Base-by-base conservation (phyloP, 2,329 filamentous ascomycete genomes). In the Ceratocystiopsis sp. region DNA sequence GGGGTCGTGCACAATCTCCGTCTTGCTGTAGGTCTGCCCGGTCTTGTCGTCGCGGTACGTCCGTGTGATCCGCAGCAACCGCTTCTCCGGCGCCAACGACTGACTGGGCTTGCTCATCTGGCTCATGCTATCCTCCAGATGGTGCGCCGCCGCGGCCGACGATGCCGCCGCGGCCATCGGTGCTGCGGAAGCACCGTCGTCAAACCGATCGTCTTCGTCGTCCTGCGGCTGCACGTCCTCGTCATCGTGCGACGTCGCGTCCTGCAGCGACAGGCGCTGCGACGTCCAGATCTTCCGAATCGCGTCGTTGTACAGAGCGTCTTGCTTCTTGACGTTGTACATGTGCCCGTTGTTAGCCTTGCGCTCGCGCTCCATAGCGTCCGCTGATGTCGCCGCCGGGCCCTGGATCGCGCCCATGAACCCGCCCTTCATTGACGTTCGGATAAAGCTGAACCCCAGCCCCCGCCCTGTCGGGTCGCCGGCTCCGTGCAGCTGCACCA, bases 361-460 rank as follows among this genome's bases (percentile, higher is more conserved):
- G 49, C 91, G 76, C 57, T 87, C 84, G 48, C 87, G 82, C 54
- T 85, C 82, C 48, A 87, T 84, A 54, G 84, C 87, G 58, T 94
- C 85, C 17, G 85, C 86, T 11, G 75, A 77, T 3, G 75, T 78
- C 9, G 75, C 72, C 35, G 74, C 61, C 3, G 75, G 74, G 2
- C 75, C 75, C 46, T 61, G 73, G 21, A 93, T 74, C 17, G 86
- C 81, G 55, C 87, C 84, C 60, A 95, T 73, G 47, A 77, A 98
- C 0, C 91, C 91, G 48, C 91, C 91, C 61, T 98, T 98, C 91
- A 98, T 98, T 1, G 85, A 93, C 0, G 87, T 95, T 56, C 91
- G 86, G 59, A 98, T 87, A 59, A 98, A 95, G 57, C 84, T 95
- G 65, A 96, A 94, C 3, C 84, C 91, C 46, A 95, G 78, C 2